Percentiles rank a stretch among this genome's conserved stretches.
phyloP scores from a whole-genome alignment of 2,329 filamentous ascomycete genomes.

The Alternaria alternata region DNA sequence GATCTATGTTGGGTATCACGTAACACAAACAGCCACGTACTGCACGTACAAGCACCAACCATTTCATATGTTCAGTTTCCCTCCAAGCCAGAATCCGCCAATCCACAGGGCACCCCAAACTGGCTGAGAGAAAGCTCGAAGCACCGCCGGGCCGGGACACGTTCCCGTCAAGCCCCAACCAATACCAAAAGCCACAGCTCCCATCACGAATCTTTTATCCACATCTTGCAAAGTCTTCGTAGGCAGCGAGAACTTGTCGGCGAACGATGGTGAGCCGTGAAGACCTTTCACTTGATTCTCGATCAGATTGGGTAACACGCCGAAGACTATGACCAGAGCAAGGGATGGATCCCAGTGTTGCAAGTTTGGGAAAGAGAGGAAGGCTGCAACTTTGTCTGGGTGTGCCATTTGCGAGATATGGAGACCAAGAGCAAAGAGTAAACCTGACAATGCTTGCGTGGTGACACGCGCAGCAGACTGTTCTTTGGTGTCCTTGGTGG shows the following conservation, averaged over 20 bases:
- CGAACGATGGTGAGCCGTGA: slow-evolving; percentile 52
- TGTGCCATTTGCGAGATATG: slow-evolving; percentile 62
- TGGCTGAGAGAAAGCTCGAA: slow-evolving; percentile 58
- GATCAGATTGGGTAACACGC: slow-evolving; percentile 56
- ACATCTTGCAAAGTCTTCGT: slow-evolving; percentile 57
- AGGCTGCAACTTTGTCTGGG: slow-evolving; percentile 59
- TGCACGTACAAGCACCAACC: background rate
- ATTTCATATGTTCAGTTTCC: slow-evolving; percentile 12
- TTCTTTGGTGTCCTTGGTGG: slow-evolving; percentile 14
- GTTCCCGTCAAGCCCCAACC: slow-evolving; percentile 62
- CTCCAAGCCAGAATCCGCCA: slow-evolving; percentile 57
- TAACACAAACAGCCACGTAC: background rate
- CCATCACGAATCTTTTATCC: slow-evolving; percentile 58
- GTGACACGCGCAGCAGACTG: slow-evolving; percentile 40
- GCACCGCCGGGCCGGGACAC: slow-evolving; percentile 61
- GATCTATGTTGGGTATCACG: background rate
- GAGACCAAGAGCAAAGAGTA: slow-evolving; percentile 62
- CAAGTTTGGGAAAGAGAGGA: slow-evolving; percentile 56
- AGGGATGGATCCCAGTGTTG: slow-evolving; percentile 61
- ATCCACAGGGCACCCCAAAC: slow-evolving; percentile 59
- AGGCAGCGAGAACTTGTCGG: slow-evolving; percentile 54
- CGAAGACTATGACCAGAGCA: slow-evolving; percentile 59
- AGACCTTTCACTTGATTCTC: slow-evolving; percentile 36
- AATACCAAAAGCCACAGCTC: slow-evolving; percentile 59
- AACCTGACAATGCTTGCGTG: slow-evolving; percentile 57